Percentiles rank a stretch among this genome's conserved stretches.
phyloP scores from a whole-genome alignment of 1,284 basidiomycete species.

The Tilletia indica region DNA sequence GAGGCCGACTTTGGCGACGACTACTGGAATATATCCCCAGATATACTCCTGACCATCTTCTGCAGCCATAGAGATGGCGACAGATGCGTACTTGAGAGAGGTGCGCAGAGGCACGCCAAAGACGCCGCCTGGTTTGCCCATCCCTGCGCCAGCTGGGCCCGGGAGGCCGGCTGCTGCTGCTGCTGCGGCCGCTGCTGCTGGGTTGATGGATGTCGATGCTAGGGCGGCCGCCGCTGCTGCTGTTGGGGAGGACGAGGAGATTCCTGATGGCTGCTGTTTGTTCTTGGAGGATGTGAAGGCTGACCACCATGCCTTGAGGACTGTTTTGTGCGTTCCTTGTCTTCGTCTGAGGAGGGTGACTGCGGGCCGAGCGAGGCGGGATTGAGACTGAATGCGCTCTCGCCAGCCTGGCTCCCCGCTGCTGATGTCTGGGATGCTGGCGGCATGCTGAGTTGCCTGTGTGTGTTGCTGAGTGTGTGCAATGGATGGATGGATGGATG shows the following conservation, averaged over 20 bases:
- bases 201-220: neutral
- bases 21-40: conserved; percentile 81
- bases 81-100: conserved; percentile 79
- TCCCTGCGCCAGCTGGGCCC: neutral
- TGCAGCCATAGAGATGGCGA: conserved; percentile 90
- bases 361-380: neutral
- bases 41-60: conserved; percentile 55
- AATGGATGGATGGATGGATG: too few species aligned
- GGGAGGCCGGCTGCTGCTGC: neutral
- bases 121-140: conserved; percentile 58
- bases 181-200: neutral
- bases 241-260: neutral
- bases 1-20: conserved; percentile 90
- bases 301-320: conserved; percentile 15
- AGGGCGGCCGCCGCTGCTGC: neutral
- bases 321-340: conserved; percentile 10
- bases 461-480: too few species aligned
- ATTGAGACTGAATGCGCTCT: too few species aligned
- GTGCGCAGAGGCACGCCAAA: conserved; percentile 83
- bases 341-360: neutral
- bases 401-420: too few species aligned
- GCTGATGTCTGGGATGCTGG: too few species aligned
- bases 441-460: too few species aligned
- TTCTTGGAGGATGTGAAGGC: conserved; percentile 11
- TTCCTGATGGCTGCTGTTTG: neutral